These are phyloP conservation scores for Xylariales sp. DNA, from an alignment of 2,329 filamentous ascomycete genomes.

Conservation along the genomic window DNA sequence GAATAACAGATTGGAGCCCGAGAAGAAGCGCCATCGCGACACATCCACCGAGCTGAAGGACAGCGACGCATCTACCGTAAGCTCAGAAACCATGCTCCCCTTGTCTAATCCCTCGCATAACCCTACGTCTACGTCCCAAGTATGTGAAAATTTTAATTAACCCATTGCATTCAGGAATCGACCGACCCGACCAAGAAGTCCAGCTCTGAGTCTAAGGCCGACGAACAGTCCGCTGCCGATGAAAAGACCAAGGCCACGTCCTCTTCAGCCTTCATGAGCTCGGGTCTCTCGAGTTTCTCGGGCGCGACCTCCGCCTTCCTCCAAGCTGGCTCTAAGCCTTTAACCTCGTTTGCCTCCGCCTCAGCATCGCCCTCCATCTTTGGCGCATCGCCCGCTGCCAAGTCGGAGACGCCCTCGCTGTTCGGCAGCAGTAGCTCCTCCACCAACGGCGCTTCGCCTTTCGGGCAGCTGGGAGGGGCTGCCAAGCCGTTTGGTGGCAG, in stretches of 20 bases:
- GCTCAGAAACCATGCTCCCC: too few relatives aligned
- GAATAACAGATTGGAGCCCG: conserved; percentile 53
- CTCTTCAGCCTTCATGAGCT: conserved; percentile 60
- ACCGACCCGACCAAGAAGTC: conserved; percentile 11
- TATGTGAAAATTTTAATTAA: neutral
- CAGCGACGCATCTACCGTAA: conserved; percentile 27
- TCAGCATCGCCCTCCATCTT: conserved; percentile 36
- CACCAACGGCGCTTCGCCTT: conserved; percentile 20
- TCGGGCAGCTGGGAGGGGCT: conserved; percentile 20
- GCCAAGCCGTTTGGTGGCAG: conserved; percentile 30
- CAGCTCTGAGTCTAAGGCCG: too few relatives aligned
- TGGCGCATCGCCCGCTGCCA: conserved; percentile 25
- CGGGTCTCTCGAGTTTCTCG: conserved; percentile 51
- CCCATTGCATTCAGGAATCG: conserved; percentile 2
- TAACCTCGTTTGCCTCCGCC: conserved; percentile 41
- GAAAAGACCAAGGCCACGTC: conserved; percentile 39
- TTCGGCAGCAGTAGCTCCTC: conserved; percentile 37
- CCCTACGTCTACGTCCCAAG: too few relatives aligned
- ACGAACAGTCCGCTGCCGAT: conserved; percentile 10
- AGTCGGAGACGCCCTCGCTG: conserved; percentile 39
- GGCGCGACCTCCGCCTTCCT: conserved; percentile 50
- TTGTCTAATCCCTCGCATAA: too few relatives aligned
- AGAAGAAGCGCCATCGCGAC: conserved; percentile 62
- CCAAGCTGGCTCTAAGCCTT: conserved; percentile 17
- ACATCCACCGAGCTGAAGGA: conserved; percentile 32